phyloP scores from a whole-genome alignment of 164 flowering plant genomes.

The Vitis amurensis region DNA sequence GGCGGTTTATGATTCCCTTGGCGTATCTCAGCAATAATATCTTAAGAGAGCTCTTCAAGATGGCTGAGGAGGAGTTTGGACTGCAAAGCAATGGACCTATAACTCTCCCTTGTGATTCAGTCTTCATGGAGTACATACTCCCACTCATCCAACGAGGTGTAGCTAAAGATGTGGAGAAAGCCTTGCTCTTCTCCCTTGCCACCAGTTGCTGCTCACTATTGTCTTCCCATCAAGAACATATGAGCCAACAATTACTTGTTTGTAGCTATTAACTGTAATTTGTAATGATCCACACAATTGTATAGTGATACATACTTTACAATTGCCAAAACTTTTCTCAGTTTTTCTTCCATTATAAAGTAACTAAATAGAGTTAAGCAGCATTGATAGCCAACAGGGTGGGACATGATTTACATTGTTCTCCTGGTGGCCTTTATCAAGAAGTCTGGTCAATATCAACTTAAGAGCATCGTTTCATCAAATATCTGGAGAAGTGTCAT shows the following conservation, averaged over 20 bases:
- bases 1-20: constrained; percentile 26
- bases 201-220: constrained; percentile 1
- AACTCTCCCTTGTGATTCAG: constrained; percentile 10
- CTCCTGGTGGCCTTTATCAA: too few species aligned
- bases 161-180: constrained; percentile 3
- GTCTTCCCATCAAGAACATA: background rate
- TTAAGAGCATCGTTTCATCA: too few species aligned
- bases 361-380: too few species aligned
- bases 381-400: too few species aligned
- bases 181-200: background rate
- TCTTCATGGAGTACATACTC: constrained; percentile 5
- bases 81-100: constrained; percentile 8
- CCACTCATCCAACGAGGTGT: background rate
- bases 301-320: too few species aligned
- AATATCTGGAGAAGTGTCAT: too few species aligned
- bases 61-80: constrained; percentile 27
- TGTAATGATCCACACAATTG: too few species aligned
- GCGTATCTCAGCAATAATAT: constrained; percentile 15
- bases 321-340: too few species aligned
- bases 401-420: too few species aligned
- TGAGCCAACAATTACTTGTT: background rate
- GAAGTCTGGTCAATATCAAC: too few species aligned
- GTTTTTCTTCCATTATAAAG: too few species aligned
- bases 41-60: constrained; percentile 28
- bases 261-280: background rate